Evolutionary conservation across 441 rosid genomes (phyloP), one percentile per base, ranked within the genome.

Genomic region (Cnidoscolus chayamansa): DNA sequence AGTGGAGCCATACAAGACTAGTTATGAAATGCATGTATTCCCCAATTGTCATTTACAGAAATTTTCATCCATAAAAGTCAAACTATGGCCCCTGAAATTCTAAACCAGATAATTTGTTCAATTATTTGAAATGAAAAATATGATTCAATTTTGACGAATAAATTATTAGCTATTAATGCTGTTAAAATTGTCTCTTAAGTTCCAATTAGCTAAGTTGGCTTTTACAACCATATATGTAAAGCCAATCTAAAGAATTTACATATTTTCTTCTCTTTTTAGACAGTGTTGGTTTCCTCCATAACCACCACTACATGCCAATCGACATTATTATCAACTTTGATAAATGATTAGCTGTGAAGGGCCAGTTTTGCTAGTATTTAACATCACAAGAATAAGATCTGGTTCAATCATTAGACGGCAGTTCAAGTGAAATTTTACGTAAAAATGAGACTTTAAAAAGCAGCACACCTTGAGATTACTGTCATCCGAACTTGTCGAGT

Each of bases 401-500:
- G 19, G 43, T 50, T 71, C 54, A 71, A 62, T 58, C 31, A 70
- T 54, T 72, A 67, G 20, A 58, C 31, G 63, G 54, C 43, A 49
- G 47, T 47, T 63, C 31, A 6, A 69, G 37, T 20, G 51, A 17
- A 19, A 8, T n/a, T 11, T 57, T 25, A 30, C 12, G 10, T 58
- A 58, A 3, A 19, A 70, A 58, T 71, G 54, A 56, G 48, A 65
- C 43, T 65, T 61, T 49, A 1, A 65, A 51, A 72, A 60, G 47
- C 31, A 73, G 76, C 85, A 66, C 66, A 95, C 99, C 92, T 95
- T 95, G 77, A 81, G 86, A 77, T 88, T 87, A 84, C 84, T 83
- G 67, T 95, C 97, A 75, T 93, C 97, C 61, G 88, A 83, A 81
- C 88, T 93, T 53, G 93, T 90, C 67, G 97, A 93, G 76, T 95